Evolutionary conservation across 2,329 filamentous ascomycete species (phyloP), one percentile per base, ranked within the genome.

Genomic region (Colletotrichum magnum): DNA sequence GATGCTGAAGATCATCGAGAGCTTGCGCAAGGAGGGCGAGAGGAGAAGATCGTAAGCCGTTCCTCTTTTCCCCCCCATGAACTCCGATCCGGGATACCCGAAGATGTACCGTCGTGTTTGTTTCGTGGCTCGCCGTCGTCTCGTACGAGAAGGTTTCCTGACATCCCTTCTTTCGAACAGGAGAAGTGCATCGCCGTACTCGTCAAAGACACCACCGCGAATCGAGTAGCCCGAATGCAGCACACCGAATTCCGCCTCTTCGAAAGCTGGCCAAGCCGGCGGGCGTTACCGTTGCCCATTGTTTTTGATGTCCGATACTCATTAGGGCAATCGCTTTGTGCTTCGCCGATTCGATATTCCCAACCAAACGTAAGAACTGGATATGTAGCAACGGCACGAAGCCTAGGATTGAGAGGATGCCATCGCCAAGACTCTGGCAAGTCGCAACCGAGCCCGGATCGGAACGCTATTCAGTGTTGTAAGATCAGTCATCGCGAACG

Each of bases 1-100:
- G 79, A 98, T 99, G 89, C 81, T 97, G 72, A 91, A 90, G 77
- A 95, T 96, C 45, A 97, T 98, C 72, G 94, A 98, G 75, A 91
- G 87, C 43, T 88, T 97, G 76, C 89, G 94, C 69, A 94, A 94
- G 79, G 95, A 98, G 79, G 95, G 93, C 24, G 93, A 97, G 80
- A 88, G 93, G 73, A 88, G 95, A 78, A 87, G 92, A 85, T 94
- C 92, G 92, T 94, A 84, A 86, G 92, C 89, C 18, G 57, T 15
- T 51, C 45, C 28, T 48, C 7, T 26, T 21, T 7, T 26, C 26
- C 54, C 12, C 12, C 2, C 5, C 32, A 13, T 43, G 4, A 32
- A 43, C 32, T 52, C 36, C 39, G 32, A 36, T 36, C 7, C 2
- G 6, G 16, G 13, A 32, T 50, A 45, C 43, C 10, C 39, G 21